Conservation (phyloP, 208 protist species). For the Trypanosoma congolense region DNA sequence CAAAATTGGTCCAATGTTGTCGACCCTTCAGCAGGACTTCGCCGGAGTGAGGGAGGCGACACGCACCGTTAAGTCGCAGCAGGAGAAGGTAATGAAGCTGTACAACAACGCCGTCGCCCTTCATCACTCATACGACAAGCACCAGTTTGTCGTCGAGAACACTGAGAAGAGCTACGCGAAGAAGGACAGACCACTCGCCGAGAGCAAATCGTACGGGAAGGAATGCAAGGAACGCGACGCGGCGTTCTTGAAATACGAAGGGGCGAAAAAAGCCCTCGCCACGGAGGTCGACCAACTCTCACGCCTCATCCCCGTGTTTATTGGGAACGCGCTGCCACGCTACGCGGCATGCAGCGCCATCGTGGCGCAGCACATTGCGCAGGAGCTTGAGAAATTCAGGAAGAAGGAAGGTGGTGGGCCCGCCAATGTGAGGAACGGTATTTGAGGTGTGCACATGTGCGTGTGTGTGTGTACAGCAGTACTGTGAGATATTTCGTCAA, state of each 20-base stretch:
- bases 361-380: background rate
- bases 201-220: background rate
- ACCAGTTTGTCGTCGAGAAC: background rate
- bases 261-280: background rate
- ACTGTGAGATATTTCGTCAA: no score
- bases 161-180: background rate
- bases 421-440: background rate
- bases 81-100: background rate
- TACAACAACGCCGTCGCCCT: background rate
- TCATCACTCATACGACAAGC: background rate
- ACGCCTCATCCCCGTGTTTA: background rate
- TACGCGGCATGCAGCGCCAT: background rate
- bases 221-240: background rate
- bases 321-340: background rate
- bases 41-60: background rate
- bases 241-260: background rate
- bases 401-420: no score
- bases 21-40: slow-evolving; percentile 1
- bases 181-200: background rate
- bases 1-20: background rate
- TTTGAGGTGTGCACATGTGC: no score
- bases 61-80: background rate
- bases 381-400: background rate
- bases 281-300: background rate
- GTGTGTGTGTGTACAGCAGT: no score